Evolutionary conservation across 306 rosid species (phyloP).

Genomic region (Vachellia pachyceras): DNA sequence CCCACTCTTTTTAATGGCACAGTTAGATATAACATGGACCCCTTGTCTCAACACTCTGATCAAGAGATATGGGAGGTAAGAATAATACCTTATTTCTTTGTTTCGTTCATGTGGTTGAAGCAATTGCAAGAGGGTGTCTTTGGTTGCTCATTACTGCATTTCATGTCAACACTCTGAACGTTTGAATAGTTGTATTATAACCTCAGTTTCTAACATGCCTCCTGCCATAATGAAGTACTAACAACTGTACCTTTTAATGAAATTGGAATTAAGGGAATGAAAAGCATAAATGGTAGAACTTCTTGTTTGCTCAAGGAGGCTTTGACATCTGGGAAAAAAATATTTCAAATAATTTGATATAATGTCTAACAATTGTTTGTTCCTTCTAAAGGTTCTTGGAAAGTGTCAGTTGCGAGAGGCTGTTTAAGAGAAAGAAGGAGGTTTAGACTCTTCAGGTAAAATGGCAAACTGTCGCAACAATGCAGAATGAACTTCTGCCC

Average conservation of each 20-base stretch:
- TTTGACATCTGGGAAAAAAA: background rate
- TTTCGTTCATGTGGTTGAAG: background rate
- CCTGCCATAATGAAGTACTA: too few species aligned
- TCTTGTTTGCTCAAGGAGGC: background rate
- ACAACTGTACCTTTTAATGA: too few species aligned
- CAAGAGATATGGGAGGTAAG: slow-evolving; percentile 88
- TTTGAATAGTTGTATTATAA: too few species aligned
- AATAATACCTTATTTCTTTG: slow-evolving; percentile 6
- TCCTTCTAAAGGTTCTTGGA: slow-evolving; percentile 67
- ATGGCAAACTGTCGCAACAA: background rate
- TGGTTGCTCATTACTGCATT: too few species aligned
- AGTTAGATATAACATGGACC: slow-evolving; percentile 86
- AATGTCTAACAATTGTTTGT: background rate
- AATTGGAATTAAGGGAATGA: too few species aligned
- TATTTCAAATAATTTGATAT: too few species aligned
- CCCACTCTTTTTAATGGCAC: slow-evolving; percentile 91
- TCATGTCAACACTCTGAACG: too few species aligned
- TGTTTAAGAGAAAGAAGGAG: slow-evolving; percentile 71
- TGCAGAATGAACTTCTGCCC: background rate
- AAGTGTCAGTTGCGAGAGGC: slow-evolving; percentile 82
- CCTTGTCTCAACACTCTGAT: slow-evolving; percentile 73
- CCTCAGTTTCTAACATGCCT: too few species aligned
- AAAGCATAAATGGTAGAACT: too few species aligned
- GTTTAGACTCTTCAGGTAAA: slow-evolving; percentile 72
- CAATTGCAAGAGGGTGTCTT: background rate